phyloP scores from a whole-genome alignment of 345 rosid genomes.

The Kandelia obovata region DNA sequence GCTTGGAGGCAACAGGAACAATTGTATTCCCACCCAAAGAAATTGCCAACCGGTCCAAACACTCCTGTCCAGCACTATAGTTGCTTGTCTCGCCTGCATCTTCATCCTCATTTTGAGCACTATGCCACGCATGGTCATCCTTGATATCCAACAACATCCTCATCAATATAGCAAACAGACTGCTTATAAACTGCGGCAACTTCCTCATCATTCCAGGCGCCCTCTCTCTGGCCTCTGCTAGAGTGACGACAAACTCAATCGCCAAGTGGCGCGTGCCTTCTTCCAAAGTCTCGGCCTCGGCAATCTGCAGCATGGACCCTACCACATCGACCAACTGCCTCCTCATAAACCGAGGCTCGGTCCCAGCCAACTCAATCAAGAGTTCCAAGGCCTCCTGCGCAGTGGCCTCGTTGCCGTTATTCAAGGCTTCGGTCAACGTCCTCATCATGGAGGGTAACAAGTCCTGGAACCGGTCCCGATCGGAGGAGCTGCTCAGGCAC shows the following conservation, averaged over 20 bases:
- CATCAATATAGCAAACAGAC: slow-evolving; percentile 87
- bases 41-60: slow-evolving; percentile 92
- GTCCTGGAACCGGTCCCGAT: slow-evolving; percentile 95
- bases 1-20: slow-evolving; percentile 95
- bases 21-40: slow-evolving; percentile 94
- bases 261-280: slow-evolving; percentile 94
- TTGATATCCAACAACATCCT: slow-evolving; percentile 85
- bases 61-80: slow-evolving; percentile 94
- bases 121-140: slow-evolving; percentile 92
- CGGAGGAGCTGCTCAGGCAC: slow-evolving; percentile 62
- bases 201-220: slow-evolving; percentile 99
- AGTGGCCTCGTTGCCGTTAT: slow-evolving; percentile 83
- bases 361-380: slow-evolving; percentile 92
- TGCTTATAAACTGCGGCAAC: slow-evolving; percentile 86
- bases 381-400: slow-evolving; percentile 97
- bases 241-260: slow-evolving; percentile 84
- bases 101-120: slow-evolving; percentile 86
- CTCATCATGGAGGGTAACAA: slow-evolving; percentile 87
- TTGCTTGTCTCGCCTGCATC: slow-evolving; percentile 95
- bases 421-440: slow-evolving; percentile 87
- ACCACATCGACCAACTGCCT: slow-evolving; percentile 91
- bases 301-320: slow-evolving; percentile 93
- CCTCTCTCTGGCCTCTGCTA: slow-evolving; percentile 95
- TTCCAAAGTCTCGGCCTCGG: slow-evolving; percentile 87
- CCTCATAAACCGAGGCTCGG: slow-evolving; percentile 86